Evolutionary conservation across 208 protist genomes (phyloP).

Genomic region (Leishmania turanica): DNA sequence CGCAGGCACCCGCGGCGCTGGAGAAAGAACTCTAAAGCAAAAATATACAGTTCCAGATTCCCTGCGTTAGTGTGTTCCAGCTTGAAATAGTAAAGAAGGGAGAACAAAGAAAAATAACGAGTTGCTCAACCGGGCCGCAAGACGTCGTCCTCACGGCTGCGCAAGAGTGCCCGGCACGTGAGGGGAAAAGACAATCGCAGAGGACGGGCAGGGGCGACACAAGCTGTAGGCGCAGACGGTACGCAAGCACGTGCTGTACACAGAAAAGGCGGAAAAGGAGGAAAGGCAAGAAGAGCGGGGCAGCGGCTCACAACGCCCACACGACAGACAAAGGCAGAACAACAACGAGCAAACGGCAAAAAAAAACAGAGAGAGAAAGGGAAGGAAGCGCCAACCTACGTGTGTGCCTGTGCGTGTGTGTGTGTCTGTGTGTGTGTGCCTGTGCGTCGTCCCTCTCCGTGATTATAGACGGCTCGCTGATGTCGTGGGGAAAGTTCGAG

Average conservation of each 20-base stretch:
- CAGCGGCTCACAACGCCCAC: not conserved
- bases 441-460: not conserved
- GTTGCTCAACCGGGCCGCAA: not conserved
- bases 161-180: not conserved
- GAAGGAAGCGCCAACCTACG: not conserved
- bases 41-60: not conserved
- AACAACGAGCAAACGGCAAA: not conserved
- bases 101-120: not conserved
- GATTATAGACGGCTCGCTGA: not conserved
- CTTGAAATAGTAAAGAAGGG: not conserved
- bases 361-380: too few species aligned
- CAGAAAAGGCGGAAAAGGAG: slow-evolving; percentile 3
- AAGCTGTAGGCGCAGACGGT: not conserved
- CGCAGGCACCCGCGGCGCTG: not conserved
- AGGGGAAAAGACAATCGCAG: not conserved
- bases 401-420: not conserved
- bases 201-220: not conserved
- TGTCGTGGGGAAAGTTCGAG: not conserved
- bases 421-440: not conserved
- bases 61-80: not conserved
- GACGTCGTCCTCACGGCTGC: not conserved
- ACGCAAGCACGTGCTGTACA: not conserved
- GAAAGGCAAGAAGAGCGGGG: not conserved
- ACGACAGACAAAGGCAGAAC: not conserved
- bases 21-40: not conserved